Evolutionary conservation across 805 yeast genomes (phyloP).

Genomic region (Kazachstania kunashirensis): DNA sequence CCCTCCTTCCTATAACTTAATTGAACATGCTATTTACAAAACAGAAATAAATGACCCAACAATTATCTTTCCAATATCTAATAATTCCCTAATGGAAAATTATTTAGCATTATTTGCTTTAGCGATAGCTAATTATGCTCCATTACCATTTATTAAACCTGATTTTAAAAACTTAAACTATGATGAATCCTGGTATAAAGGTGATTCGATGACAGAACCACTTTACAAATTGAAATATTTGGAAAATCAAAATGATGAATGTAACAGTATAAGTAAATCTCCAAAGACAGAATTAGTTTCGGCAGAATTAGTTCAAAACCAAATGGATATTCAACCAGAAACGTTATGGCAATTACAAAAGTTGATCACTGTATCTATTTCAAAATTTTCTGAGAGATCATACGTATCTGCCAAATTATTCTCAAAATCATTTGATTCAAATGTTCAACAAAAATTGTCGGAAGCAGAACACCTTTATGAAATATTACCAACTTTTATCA

Average conservation of each 20-base stretch:
- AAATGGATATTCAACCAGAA: conserved; percentile 16
- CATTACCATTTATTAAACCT: conserved; percentile 15
- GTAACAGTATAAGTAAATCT: not conserved
- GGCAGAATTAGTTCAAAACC: not conserved
- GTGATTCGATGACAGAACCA: conserved; percentile 4
- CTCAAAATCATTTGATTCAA: conserved; percentile 15
- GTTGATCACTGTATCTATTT: conserved; percentile 17
- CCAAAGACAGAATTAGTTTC: not conserved
- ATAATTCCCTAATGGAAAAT: conserved; percentile 19
- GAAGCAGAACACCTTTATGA: conserved; percentile 25
- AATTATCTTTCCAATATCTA: conserved; percentile 18
- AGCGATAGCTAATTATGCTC: conserved; percentile 18
- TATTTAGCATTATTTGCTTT: conserved; percentile 24
- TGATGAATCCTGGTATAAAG: conserved; percentile 21
- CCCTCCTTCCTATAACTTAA: conserved; percentile 6
- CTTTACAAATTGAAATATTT: not conserved
- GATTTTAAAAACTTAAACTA: conserved; percentile 21
- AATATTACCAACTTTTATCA: conserved; percentile 22
- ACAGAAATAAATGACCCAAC: conserved; percentile 15
- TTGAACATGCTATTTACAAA: conserved; percentile 6
- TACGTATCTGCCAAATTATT: conserved; percentile 18
- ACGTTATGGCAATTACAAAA: conserved; percentile 24
- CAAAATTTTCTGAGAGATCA: conserved; percentile 16
- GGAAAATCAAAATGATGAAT: not conserved
- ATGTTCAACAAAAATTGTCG: conserved; percentile 12